Conservation (phyloP, 2,329 filamentous ascomycete species). For the Colletotrichum echinochloae region DNA sequence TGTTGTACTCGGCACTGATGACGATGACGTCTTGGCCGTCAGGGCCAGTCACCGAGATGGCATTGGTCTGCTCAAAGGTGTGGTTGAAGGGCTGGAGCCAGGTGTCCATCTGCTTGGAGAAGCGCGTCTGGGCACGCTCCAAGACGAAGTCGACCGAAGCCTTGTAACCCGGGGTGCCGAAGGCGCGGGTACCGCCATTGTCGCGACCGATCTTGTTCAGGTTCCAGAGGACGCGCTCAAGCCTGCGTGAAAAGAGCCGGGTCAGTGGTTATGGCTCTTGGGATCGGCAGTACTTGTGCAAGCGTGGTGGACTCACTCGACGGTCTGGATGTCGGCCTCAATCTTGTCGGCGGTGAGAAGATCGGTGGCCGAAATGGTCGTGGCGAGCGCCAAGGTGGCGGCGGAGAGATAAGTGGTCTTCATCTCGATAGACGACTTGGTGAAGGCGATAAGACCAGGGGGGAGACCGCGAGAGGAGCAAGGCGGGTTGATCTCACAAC, state of each 20-base stretch:
- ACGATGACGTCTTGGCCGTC: constrained; percentile 57
- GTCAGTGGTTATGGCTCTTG: background rate
- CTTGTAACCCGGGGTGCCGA: constrained; percentile 63
- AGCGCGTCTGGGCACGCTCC: constrained; percentile 48
- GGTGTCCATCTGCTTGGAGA: constrained; percentile 56
- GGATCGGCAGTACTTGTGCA: background rate
- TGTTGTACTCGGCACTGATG: constrained; percentile 58
- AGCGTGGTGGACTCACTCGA: constrained; percentile 48
- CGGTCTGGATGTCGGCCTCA: constrained; percentile 53
- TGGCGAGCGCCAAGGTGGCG: constrained; percentile 32
- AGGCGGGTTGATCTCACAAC: constrained; percentile 16
- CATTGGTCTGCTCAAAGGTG: constrained; percentile 53
- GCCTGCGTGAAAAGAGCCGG: constrained; percentile 45
- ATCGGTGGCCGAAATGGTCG: constrained; percentile 42
- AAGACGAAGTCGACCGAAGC: constrained; percentile 64
- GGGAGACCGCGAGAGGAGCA: constrained; percentile 16
- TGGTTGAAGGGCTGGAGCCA: constrained; percentile 53
- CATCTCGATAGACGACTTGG: constrained; percentile 18
- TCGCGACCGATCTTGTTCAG: constrained; percentile 60
- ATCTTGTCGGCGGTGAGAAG: constrained; percentile 53
- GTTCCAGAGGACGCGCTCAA: constrained; percentile 60
- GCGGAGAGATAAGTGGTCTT: constrained; percentile 34
- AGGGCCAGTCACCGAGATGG: constrained; percentile 58
- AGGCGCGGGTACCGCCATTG: constrained; percentile 65
- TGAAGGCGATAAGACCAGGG: constrained; percentile 1